These are phyloP conservation scores for Sporopachydermia lactativora DNA, from an alignment of 805 yeast species.

Conservation along the genomic window DNA sequence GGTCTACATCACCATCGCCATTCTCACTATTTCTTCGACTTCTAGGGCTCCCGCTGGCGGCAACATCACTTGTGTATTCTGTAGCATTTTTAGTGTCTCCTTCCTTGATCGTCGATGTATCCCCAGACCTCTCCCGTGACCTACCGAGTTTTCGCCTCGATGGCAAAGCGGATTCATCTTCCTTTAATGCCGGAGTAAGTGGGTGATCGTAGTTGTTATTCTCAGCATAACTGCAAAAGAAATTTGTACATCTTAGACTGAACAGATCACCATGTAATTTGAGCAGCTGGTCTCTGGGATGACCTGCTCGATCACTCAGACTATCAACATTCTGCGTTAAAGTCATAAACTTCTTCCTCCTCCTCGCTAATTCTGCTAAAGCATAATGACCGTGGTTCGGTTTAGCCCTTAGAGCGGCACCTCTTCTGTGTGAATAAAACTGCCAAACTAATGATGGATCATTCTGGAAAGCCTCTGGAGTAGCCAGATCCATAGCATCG, in stretches of 20 bases:
- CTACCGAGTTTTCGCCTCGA: conserved; percentile 9
- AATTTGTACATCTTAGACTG: conserved; percentile 59
- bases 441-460: conserved; percentile 90
- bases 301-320: conserved; percentile 51
- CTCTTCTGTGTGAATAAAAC: conserved; percentile 60
- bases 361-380: conserved; percentile 43
- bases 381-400: conserved; percentile 71
- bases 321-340: conserved; percentile 83
- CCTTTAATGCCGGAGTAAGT: conserved; percentile 37
- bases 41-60: conserved; percentile 3
- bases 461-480: conserved; percentile 76
- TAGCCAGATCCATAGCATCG: conserved; percentile 73
- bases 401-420: conserved; percentile 43
- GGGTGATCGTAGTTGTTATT: conserved; percentile 41
- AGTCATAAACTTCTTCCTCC: conserved; percentile 35
- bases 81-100: conserved; percentile 7
- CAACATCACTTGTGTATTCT: conserved; percentile 7
- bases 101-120: conserved; percentile 6
- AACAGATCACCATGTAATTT: conserved; percentile 77
- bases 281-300: conserved; percentile 33
- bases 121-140: conserved; percentile 6
- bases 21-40: conserved; percentile 3
- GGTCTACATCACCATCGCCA: conserved; percentile 4
- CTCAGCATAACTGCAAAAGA: conserved; percentile 51
- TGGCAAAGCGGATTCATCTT: conserved; percentile 23